Base-by-base conservation (phyloP, 345 rosid genomes). In the Theobroma cacao region DNA sequence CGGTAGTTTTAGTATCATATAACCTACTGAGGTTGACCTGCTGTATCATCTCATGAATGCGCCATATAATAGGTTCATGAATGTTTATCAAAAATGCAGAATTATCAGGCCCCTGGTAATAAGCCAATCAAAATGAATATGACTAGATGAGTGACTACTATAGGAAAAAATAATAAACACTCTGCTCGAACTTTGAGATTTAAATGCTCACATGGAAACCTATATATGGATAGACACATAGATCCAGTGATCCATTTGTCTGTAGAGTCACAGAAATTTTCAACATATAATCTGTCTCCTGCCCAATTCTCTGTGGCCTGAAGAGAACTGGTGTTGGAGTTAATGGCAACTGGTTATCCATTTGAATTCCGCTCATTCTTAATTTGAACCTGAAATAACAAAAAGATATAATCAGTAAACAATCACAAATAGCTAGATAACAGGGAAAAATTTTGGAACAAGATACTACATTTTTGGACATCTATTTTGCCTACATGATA, bases 51-150 rank as follows among this genome's bases (percentile, higher is more conserved):
- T 92, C 98, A 82, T 94, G 97, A 82, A 96, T 91, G 76, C 99
- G 98, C 99, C 99, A 96, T 78, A 96, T 94, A 78, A 94, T 92
- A 52, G 98, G 99, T 80, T 96, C 99, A 55, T 96, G 99, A 80
- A 96, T 89, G 85, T 90, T 96, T 75, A 94, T 87, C n/a, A 94
- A 80, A 78, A 96, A 96, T 70, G 99, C 89, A 78, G 90, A 84
- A 85, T 84, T 89, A 53, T 96, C 98, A 71, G 94, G 94, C 53
- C 92, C 99, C 97, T 96, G 80, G 55, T 65, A 38, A 77, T 18
- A 85, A 81, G 70, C 48, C 66, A 79, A 68, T 40, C 26, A 53
- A 76, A 63, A 33, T 15, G 50, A 67, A 77, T 38, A 81, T 18
- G 67, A 81, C 52, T 65, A 75, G 5, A 30, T 28, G 3, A 77